phyloP scores from a whole-genome alignment of 495 filamentous ascomycete genomes.

The Aspergillus baeticus region DNA sequence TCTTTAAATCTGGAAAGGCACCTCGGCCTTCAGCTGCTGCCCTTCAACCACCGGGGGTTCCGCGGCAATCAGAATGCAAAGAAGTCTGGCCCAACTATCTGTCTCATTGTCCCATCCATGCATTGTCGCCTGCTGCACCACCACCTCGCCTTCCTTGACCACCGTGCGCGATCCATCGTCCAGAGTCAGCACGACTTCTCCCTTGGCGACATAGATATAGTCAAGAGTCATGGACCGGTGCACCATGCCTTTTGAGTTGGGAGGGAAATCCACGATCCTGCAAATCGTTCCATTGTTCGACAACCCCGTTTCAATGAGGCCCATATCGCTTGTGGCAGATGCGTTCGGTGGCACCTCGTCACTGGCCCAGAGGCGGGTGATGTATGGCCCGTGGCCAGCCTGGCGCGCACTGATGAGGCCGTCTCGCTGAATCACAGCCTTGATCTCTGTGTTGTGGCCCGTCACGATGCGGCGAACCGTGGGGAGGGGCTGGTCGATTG shows the following conservation, averaged over 20 bases:
- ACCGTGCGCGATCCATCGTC: too few species aligned
- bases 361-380: neutral
- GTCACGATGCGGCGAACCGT: constrained; percentile 3
- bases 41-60: neutral
- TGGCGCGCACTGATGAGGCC: too few species aligned
- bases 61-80: neutral
- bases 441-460: constrained; percentile 4
- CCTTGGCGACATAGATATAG: constrained; percentile 1
- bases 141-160: neutral
- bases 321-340: too few species aligned
- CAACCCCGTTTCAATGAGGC: too few species aligned
- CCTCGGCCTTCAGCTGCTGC: constrained; percentile 4
- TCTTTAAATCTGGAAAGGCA: too few species aligned
- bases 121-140: constrained; percentile 9
- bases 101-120: constrained; percentile 8
- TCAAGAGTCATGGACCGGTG: constrained; percentile 10
- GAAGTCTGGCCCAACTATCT: neutral
- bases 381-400: neutral
- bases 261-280: too few species aligned
- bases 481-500: too few species aligned
- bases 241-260: neutral
- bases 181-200: neutral
- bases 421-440: too few species aligned
- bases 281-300: too few species aligned
- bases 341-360: neutral